Base-by-base conservation (phyloP, 306 rosid genomes). In the Dryas octopetala region DNA sequence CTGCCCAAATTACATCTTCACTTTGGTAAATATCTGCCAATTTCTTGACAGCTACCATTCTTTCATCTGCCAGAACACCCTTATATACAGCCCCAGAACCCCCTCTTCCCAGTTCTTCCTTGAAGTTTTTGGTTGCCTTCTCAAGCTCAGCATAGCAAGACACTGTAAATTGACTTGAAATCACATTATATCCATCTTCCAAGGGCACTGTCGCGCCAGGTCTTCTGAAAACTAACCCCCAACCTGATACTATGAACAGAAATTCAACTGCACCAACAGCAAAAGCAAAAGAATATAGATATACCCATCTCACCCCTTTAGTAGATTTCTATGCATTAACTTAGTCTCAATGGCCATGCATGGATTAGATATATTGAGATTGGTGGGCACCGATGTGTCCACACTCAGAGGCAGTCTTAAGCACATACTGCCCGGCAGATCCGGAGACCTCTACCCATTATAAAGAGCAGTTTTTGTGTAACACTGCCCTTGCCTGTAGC, bases 41-140 rank as follows among this genome's bases (percentile, higher is more conserved):
- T 44, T 62, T 65, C 60, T 12, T 87, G 41, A 75, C 75, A 5
- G 91, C 87, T 3, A 64, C 83, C 5, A 74, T 61, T 53, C 83
- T 59, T 46, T 62, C 6, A 58, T 76, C 80, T 3, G 52, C 66
- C 52, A 85, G 59, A 45, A 66, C 73, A 1, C 82, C 89, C 71
- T 65, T 80, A 76, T 80, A 85, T 0, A 87, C 87, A 17, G 16
- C 41, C 26, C 85, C 87, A 14, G 76, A 78, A 5, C 76, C 81
- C 16, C 87, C 85, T 47, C 63, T 77, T 38, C 91, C 91, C 11
- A 80, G 81, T 63, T 87, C 89, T 48, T 85, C 60, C 3, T 60
- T 70, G 32, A 87, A 88, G 5, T 63, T 80, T 71, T 40, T 60
- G 4, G 91, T 85, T 19, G 87, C 91, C 73, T 26, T 62, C 64